Conservation (phyloP, 2,329 filamentous ascomycete genomes). For the Bipolaris cookei region DNA sequence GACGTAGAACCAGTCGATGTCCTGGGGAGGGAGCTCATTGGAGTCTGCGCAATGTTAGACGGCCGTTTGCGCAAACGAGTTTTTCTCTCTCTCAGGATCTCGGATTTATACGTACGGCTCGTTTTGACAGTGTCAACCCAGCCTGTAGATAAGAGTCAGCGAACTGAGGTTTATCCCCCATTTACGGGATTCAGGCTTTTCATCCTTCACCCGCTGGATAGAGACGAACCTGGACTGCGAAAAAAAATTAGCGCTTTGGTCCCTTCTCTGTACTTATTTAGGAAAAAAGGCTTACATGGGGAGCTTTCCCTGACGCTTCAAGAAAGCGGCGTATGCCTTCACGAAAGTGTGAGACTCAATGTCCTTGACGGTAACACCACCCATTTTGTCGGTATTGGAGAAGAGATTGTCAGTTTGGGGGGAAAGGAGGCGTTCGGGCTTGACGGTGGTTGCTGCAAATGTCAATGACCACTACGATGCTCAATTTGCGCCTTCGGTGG, state of each 20-base stretch:
- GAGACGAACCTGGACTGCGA: conserved; percentile 69
- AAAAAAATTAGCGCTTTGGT: conserved; percentile 29
- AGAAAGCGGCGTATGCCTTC: conserved; percentile 81
- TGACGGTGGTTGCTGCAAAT: conserved; percentile 31
- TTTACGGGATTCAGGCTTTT: conserved; percentile 62
- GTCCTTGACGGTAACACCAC: conserved; percentile 82
- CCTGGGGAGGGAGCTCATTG: conserved; percentile 97
- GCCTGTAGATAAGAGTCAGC: conserved; percentile 68
- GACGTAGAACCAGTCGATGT: conserved; percentile 92
- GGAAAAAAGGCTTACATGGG: conserved; percentile 61
- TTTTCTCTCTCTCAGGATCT: background rate
- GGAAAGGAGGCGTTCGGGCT: conserved; percentile 24
- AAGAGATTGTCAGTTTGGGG: conserved; percentile 21
- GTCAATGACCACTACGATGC: background rate
- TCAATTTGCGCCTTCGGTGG: conserved; percentile 21
- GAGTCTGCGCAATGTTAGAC: conserved; percentile 60
- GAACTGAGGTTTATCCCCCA: conserved; percentile 56
- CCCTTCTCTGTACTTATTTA: background rate
- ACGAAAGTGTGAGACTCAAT: conserved; percentile 93
- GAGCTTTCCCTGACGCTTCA: conserved; percentile 94
- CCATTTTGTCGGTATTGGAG: conserved; percentile 72
- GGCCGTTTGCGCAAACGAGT: too few species aligned
- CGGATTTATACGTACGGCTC: conserved; percentile 56
- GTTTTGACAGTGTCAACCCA: conserved; percentile 99
- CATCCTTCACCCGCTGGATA: conserved; percentile 44